Conservation (phyloP, 108 stramenopile genomes). For the Fistulifera solaris region DNA sequence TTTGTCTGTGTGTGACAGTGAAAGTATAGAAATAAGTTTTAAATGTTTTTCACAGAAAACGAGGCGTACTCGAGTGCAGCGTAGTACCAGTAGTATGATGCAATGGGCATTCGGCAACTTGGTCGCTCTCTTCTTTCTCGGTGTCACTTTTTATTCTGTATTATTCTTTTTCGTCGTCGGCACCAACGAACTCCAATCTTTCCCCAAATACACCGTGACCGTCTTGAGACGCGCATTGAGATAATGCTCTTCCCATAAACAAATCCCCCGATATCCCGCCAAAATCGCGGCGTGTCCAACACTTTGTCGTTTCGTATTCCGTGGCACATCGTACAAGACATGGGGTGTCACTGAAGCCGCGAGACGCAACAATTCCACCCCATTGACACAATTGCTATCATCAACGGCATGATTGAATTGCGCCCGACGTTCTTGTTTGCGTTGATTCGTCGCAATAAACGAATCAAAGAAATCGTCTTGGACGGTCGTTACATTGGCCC, state of each 20-base stretch:
- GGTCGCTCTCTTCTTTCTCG: too few species aligned
- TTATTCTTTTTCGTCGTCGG: too few species aligned
- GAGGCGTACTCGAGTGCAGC: too few species aligned
- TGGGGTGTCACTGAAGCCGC: slow-evolving; percentile 64
- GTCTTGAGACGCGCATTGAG: slow-evolving; percentile 83
- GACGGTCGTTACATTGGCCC: slow-evolving; percentile 22
- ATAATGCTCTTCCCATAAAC: slow-evolving; percentile 80
- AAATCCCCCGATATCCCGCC: slow-evolving; percentile 77
- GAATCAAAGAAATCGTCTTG: slow-evolving; percentile 42
- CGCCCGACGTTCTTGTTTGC: slow-evolving; percentile 15
- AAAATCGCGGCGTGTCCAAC: slow-evolving; percentile 59
- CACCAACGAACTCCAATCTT: slow-evolving; percentile 15
- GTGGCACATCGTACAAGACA: slow-evolving; percentile 69
- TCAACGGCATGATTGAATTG: slow-evolving; percentile 32
- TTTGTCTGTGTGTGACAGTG: too few species aligned
- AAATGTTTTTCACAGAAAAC: too few species aligned
- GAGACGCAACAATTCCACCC: slow-evolving; percentile 54
- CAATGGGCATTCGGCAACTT: too few species aligned
- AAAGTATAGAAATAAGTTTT: too few species aligned
- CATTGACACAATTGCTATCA: slow-evolving; percentile 38
- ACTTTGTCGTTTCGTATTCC: slow-evolving; percentile 64
- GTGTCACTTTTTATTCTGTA: too few species aligned
- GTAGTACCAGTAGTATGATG: too few species aligned
- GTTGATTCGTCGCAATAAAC: slow-evolving; percentile 5
- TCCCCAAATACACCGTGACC: slow-evolving; percentile 79